These are phyloP conservation scores for Ascosphaera apis DNA, from an alignment of 2,329 filamentous ascomycete genomes.

Conservation along the genomic window DNA sequence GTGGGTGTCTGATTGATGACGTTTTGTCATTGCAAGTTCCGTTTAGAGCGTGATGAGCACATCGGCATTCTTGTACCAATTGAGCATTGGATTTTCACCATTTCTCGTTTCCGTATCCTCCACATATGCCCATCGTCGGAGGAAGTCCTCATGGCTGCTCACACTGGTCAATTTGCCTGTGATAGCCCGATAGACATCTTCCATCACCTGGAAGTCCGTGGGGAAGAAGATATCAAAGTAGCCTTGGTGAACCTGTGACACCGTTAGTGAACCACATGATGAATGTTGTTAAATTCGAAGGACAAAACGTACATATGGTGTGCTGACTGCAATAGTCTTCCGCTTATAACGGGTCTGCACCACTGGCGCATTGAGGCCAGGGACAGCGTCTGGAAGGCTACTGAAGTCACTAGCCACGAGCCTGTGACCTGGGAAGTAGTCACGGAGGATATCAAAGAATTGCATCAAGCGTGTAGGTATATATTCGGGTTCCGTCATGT, in stretches of 20 bases:
- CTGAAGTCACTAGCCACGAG: slow-evolving; percentile 83
- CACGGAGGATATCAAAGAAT: slow-evolving; percentile 79
- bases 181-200: slow-evolving; percentile 76
- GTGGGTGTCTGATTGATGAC: no score
- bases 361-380: slow-evolving; percentile 75
- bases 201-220: slow-evolving; percentile 76
- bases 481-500: slow-evolving; percentile 69
- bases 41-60: slow-evolving; percentile 71
- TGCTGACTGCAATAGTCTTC: slow-evolving; percentile 69
- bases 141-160: slow-evolving; percentile 70
- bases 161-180: slow-evolving; percentile 81
- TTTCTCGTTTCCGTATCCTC: slow-evolving; percentile 73
- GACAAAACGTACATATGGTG: slow-evolving; percentile 48
- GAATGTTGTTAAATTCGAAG: neutral
- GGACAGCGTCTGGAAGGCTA: slow-evolving; percentile 56
- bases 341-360: slow-evolving; percentile 86
- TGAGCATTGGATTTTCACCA: slow-evolving; percentile 80
- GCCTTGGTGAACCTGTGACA: slow-evolving; percentile 65
- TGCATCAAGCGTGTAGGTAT: slow-evolving; percentile 88
- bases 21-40: no score
- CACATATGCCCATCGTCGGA: slow-evolving; percentile 70
- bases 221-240: slow-evolving; percentile 99
- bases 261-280: slow-evolving; percentile 2
- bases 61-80: slow-evolving; percentile 88
- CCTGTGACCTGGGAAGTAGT: slow-evolving; percentile 73